Base-by-base conservation (phyloP, 208 protist genomes). In the Acanthamoeba sp. region DNA sequence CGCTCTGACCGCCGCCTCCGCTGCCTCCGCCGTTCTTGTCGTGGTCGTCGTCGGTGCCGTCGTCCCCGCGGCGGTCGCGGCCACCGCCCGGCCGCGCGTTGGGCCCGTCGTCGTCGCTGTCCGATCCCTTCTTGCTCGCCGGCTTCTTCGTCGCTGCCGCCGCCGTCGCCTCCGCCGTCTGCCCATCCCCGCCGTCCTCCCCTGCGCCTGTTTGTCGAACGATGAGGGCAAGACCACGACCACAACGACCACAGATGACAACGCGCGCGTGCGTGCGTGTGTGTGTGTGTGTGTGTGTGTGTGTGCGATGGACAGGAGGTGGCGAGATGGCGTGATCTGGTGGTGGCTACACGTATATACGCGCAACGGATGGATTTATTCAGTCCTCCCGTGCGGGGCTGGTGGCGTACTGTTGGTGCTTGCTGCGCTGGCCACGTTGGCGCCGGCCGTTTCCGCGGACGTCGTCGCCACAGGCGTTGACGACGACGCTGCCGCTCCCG, bases 81-180 rank as follows among this genome's bases (percentile, higher is more conserved):
- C n/a, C 32, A 5, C 69, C 34, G 36, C 36, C n/a, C n/a, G 10
- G 34, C n/a, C 69, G 69, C 34, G 69, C 34, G n/a, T 78, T 42
- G 69, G 69, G 32, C n/a, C 69, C 69, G n/a, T 78, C 34, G 69
- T 78, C 69, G 34, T 29, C 36, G n/a, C 69, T 42, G 69, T 42
- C 69, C n/a, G n/a, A 32, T 42, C 32, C 69, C 69, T 42, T 42
- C 69, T 78, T 78, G 34, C 69, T 78, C 69, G 69, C 6, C 34
- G 69, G 36, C n/a, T 18, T 10, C 32, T 12, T 42, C 34, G 3
- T 10, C n/a, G 6, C n/a, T 38, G 69, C 22, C n/a, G 6, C 38
- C 29, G 3, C 59, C 59, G 59, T 18, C 59, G 5, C 59, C 59
- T 69, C 20, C 45, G 3, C 45, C 45, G 4, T 66, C n/a, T 66